Percentiles rank a stretch among this genome's conserved stretches.
Conservation (phyloP, 306 rosid species). For the Vicia faba region DNA sequence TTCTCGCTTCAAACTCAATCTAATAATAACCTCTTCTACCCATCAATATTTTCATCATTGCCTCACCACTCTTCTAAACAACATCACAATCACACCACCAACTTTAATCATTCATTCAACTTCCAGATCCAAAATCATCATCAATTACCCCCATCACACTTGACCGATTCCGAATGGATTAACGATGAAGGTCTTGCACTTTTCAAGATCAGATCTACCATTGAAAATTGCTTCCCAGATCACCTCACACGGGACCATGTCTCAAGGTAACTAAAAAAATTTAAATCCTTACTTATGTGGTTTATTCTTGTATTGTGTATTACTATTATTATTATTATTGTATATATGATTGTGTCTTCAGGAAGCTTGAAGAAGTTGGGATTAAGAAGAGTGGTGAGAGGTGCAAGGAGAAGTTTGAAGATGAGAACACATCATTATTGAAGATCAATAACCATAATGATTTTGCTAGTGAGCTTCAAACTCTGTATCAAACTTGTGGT, state of each 20-base stretch:
- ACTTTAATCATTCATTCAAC: conserved; percentile 21
- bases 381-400: conserved; percentile 75
- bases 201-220: conserved; percentile 77
- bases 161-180: conserved; percentile 53
- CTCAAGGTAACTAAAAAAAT: conserved; percentile 52
- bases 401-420: conserved; percentile 86
- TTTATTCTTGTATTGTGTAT: conserved; percentile 26
- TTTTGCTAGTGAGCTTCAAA: conserved; percentile 63
- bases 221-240: conserved; percentile 68
- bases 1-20: conserved; percentile 33
- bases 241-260: conserved; percentile 86
- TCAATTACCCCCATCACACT: not conserved
- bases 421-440: conserved; percentile 71
- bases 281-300: conserved; percentile 23
- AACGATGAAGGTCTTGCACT: conserved; percentile 74
- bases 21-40: conserved; percentile 37
- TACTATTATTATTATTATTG: conserved; percentile 10
- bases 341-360: conserved; percentile 52
- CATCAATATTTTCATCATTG: conserved; percentile 14
- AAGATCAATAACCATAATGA: conserved; percentile 56
- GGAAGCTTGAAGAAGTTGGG: conserved; percentile 81
- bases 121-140: conserved; percentile 36
- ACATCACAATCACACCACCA: conserved; percentile 15
- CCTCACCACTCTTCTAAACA: conserved; percentile 31
- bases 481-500: no score